These are phyloP conservation scores for Annulohypoxylon stygium DNA, from an alignment of 495 filamentous ascomycete genomes.

Conservation along the genomic window DNA sequence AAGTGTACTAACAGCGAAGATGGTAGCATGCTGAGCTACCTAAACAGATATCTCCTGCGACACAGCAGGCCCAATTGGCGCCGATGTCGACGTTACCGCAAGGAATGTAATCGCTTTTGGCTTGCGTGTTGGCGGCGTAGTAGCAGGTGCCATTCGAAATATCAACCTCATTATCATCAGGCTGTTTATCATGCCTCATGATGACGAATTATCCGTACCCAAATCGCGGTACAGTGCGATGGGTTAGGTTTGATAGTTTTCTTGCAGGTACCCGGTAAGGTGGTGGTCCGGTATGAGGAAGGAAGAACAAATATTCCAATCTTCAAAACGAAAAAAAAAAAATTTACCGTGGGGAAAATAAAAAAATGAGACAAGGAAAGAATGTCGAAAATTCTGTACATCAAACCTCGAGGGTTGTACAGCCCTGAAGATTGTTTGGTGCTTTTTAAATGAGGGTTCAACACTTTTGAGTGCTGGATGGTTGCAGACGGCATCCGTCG, in stretches of 20 bases:
- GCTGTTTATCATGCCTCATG: constrained; percentile 21
- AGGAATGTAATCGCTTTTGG: constrained; percentile 46
- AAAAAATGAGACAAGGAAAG: background rate
- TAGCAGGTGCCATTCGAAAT: constrained; percentile 59
- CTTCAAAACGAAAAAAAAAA: constrained; percentile 4
- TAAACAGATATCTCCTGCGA: constrained; percentile 46
- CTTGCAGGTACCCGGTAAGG: background rate
- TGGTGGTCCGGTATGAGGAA: constrained; percentile 4
- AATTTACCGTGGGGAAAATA: constrained; percentile 3
- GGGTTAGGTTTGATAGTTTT: background rate
- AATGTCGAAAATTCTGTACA: background rate
- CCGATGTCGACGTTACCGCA: constrained; percentile 56
- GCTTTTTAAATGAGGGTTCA: constrained; percentile 3
- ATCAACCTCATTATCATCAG: background rate
- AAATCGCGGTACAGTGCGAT: constrained; percentile 3
- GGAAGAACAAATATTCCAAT: constrained; percentile 5
- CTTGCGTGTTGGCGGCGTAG: constrained; percentile 17
- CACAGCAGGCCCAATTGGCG: constrained; percentile 42
- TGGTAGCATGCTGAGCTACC: constrained; percentile 40
- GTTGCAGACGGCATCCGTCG: constrained; percentile 18
- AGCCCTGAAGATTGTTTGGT: constrained; percentile 15
- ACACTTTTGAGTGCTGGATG: background rate
- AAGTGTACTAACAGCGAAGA: constrained; percentile 26
- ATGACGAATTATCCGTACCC: constrained; percentile 16
- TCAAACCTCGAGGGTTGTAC: constrained; percentile 14